Base-by-base conservation (phyloP, 306 rosid species). In the Inga oerstediana region DNA sequence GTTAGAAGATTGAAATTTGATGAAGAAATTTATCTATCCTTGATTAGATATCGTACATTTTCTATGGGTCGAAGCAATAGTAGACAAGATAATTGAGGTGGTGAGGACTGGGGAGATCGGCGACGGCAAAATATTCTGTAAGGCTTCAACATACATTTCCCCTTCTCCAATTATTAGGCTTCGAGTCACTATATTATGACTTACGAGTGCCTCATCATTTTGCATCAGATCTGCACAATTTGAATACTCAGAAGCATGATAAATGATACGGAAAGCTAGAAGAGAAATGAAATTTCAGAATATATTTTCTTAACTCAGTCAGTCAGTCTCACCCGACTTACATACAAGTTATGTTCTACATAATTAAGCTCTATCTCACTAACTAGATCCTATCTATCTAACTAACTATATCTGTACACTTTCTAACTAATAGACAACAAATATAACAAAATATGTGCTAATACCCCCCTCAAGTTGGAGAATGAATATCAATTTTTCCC, bases 71-170 rank as follows among this genome's bases (percentile, higher is more conserved):
- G 98, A 96, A 87, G 89, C 81, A 17, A 97, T 96, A 54, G 80
- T 93, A 75, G 84, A 85, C 86, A 88, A 83, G 91, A 89, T 96
- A 78, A 89, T 92, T 74, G 91, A 89, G 84, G 94, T 84, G 87
- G 93, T 94, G 30, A 89, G 91, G 86, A 96, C 98, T 1, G 98
- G 98, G 66, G 98, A 96, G 86, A 95, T 95, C 78, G 99, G 99
- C 8, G 99, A 95, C 78, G 99, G 99, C 49, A 95, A 95, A 88
- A 95, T 92, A 80, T 95, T 95, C 85, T 66, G 98, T 95, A 85
- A 89, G 95, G 48, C 88, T 64, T 13, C 82, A 74, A 71, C 77
- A 3, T n/a, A 69, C 20, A 19, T 37, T 17, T 41, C 32, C 14
- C 64, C 17, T 6, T 6, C 43, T 17, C 1, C 20, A 7, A 10